Evolutionary conservation across 192 early-diverging fungal species (phyloP).

Genomic region (Haplosporangium gracile): DNA sequence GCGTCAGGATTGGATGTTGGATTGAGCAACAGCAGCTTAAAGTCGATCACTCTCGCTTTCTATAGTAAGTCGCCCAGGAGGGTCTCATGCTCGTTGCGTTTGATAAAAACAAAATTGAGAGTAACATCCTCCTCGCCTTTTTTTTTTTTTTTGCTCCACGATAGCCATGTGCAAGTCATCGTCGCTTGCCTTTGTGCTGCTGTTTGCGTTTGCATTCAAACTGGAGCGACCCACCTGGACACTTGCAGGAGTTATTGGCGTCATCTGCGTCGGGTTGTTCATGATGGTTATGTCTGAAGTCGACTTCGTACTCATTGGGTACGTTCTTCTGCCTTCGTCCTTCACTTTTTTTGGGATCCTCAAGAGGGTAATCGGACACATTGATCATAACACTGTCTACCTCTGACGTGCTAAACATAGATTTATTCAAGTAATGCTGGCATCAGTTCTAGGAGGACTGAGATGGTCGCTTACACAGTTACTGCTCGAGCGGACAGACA

Average conservation of each 20-base stretch:
- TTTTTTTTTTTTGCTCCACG: background rate
- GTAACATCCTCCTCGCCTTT: background rate
- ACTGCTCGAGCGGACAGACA: slow-evolving; percentile 69
- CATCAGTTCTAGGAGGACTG: slow-evolving; percentile 86
- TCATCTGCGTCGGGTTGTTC: slow-evolving; percentile 85
- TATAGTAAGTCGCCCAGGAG: slow-evolving; percentile 68
- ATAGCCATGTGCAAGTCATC: slow-evolving; percentile 88
- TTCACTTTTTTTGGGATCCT: background rate
- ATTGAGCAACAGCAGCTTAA: slow-evolving; percentile 89
- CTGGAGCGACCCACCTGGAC: slow-evolving; percentile 83
- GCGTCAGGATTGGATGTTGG: slow-evolving; percentile 93
- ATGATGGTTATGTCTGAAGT: slow-evolving; percentile 92
- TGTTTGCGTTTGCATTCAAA: slow-evolving; percentile 93
- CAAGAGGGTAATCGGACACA: background rate
- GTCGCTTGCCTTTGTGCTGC: slow-evolving; percentile 78
- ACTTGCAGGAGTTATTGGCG: slow-evolving; percentile 79
- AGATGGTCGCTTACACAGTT: slow-evolving; percentile 93
- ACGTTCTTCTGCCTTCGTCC: slow-evolving; percentile 18
- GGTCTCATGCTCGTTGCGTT: too few species aligned
- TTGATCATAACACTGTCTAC: background rate
- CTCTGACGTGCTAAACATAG: slow-evolving; percentile 20
- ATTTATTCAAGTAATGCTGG: slow-evolving; percentile 82
- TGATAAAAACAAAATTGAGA: background rate
- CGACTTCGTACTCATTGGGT: slow-evolving; percentile 82
- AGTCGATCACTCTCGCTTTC: slow-evolving; percentile 91